Conservation (phyloP, 139 green algal genomes). For the Coelastrella sp. region DNA sequence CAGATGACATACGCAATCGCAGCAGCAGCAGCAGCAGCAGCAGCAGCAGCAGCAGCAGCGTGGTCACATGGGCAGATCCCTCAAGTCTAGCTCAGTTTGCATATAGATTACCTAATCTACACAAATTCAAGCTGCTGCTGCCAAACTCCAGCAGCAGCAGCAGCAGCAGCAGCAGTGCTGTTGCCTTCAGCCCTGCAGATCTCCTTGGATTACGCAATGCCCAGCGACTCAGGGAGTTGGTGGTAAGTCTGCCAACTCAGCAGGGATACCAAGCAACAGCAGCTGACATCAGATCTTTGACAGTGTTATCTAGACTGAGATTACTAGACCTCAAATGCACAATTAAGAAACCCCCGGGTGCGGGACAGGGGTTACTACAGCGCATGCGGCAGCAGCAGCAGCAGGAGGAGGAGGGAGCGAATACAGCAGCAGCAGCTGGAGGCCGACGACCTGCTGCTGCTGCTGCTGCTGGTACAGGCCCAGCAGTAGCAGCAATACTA, state of each 20-base stretch:
- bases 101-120: background rate
- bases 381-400: background rate
- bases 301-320: background rate
- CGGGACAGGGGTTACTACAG: too few relatives aligned
- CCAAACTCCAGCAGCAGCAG: background rate
- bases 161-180: background rate
- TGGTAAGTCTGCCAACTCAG: background rate
- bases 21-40: background rate
- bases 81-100: background rate
- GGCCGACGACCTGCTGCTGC: background rate
- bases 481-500: background rate
- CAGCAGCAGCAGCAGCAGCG: background rate
- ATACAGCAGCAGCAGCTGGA: background rate
- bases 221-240: background rate
- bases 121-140: slow-evolving; percentile 15
- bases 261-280: background rate
- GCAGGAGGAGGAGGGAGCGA: background rate
- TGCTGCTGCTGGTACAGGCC: background rate
- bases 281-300: background rate
- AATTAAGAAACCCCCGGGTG: background rate
- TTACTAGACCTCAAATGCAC: background rate
- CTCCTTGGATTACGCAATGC: slow-evolving; percentile 12
- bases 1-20: background rate
- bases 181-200: background rate
- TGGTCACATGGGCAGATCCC: slow-evolving; percentile 4